phyloP scores from a whole-genome alignment of 495 filamentous ascomycete species.

The Xylaria acuta region DNA sequence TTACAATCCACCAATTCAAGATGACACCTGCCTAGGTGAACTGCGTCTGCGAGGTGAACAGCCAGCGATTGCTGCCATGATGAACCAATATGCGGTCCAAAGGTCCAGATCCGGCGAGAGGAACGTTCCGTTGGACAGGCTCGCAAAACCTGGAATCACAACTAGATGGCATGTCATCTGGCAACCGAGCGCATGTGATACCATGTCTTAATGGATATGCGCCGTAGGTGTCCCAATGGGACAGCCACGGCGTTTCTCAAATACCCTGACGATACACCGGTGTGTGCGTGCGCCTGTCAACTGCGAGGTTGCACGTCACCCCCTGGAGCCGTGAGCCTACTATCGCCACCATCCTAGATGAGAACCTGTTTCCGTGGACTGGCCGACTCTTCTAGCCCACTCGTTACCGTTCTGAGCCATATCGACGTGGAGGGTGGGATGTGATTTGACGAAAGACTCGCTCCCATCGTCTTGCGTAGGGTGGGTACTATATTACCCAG shows the following conservation, averaged over 20 bases:
- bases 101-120: conserved; percentile 2
- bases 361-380: conserved; percentile 9
- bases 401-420: not conserved
- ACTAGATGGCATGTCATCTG: conserved; percentile 6
- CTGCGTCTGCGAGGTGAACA: not conserved
- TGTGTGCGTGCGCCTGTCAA: not conserved
- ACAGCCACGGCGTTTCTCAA: not conserved
- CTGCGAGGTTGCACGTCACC: not conserved
- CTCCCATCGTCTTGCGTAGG: not conserved
- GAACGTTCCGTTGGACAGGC: not conserved
- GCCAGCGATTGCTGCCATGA: not conserved
- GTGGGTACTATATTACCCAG: conserved; percentile 12
- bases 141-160: conserved; percentile 10
- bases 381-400: conserved; percentile 6
- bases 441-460: not conserved
- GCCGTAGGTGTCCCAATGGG: not conserved
- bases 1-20: conserved; percentile 13
- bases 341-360: conserved; percentile 15
- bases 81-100: not conserved
- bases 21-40: conserved; percentile 11
- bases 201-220: not conserved
- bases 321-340: not conserved
- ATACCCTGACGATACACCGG: not conserved
- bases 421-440: conserved; percentile 13
- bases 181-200: conserved; percentile 17